These are phyloP conservation scores for Penicillium sp. DNA, from an alignment of 2,329 filamentous ascomycete genomes.

Conservation along the genomic window DNA sequence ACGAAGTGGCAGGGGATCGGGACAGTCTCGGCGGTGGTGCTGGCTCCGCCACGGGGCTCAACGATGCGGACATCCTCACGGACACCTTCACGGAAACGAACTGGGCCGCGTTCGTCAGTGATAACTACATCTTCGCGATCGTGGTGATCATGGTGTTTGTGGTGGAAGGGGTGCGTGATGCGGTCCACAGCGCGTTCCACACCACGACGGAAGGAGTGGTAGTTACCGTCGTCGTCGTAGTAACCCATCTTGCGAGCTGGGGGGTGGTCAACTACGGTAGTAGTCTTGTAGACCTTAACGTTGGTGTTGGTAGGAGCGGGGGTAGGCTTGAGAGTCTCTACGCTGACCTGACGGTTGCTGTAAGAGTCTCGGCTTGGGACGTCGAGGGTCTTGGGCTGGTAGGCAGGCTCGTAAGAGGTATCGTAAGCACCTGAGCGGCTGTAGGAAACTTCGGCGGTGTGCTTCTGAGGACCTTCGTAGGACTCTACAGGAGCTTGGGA, in stretches of 20 bases:
- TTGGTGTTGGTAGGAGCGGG: conserved; percentile 45
- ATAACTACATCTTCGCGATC: conserved; percentile 45
- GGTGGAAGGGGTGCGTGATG: conserved; percentile 67
- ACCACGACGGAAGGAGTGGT: conserved; percentile 75
- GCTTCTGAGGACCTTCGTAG: conserved; percentile 25
- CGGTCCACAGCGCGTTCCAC: conserved; percentile 69
- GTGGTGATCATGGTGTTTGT: conserved; percentile 37
- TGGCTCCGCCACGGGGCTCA: conserved; percentile 53
- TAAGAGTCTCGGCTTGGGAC: conserved; percentile 46
- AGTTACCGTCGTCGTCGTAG: conserved; percentile 79
- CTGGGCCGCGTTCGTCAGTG: conserved; percentile 49
- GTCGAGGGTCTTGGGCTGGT: conserved; percentile 45
- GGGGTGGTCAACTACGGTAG: conserved; percentile 57
- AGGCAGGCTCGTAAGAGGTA: conserved; percentile 38
- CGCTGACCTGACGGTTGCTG: conserved; percentile 34
- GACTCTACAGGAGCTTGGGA: conserved; percentile 25
- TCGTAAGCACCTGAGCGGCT: conserved; percentile 24
- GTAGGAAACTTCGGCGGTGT: conserved; percentile 33
- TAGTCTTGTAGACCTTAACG: conserved; percentile 55
- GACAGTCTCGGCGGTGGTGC: conserved; percentile 75
- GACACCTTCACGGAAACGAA: conserved; percentile 51
- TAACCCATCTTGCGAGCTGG: conserved; percentile 73
- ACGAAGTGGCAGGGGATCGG: conserved; percentile 99
- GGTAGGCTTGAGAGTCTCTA: conserved; percentile 37
- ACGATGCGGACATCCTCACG: conserved; percentile 56